These are phyloP conservation scores for Globisporangium middletonii DNA, from an alignment of 352 stramenopile species.

Conservation along the genomic window DNA sequence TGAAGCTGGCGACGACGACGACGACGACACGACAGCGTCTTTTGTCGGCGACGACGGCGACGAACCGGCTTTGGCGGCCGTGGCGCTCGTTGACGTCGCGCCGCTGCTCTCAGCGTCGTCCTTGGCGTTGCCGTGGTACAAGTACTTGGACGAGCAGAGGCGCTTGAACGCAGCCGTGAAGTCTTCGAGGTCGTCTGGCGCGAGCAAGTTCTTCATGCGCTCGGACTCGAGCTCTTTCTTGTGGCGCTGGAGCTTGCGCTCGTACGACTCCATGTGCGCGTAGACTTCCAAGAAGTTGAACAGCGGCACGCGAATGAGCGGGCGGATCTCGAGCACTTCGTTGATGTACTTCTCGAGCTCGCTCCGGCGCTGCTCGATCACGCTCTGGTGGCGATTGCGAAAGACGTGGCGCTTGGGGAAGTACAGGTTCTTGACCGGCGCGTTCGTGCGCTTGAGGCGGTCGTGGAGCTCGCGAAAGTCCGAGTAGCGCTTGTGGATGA, in stretches of 20 bases:
- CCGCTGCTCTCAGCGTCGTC: constrained; percentile 17
- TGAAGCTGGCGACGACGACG: constrained; percentile 19
- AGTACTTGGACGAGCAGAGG: constrained; percentile 79
- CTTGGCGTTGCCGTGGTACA: constrained; percentile 62
- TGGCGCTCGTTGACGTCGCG: constrained; percentile 10
- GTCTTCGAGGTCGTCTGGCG: constrained; percentile 52
- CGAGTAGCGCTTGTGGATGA: constrained; percentile 87
- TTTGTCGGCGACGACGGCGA: constrained; percentile 17
- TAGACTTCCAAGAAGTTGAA: constrained; percentile 89
- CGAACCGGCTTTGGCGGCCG: constrained; percentile 3
- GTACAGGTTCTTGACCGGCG: constrained; percentile 68
- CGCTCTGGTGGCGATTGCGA: constrained; percentile 73
- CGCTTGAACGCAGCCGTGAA: constrained; percentile 74
- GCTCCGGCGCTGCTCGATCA: constrained; percentile 80
- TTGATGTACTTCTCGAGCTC: constrained; percentile 88
- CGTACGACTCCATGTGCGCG: constrained; percentile 83
- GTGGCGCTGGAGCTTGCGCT: constrained; percentile 76
- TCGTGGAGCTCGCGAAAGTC: constrained; percentile 87
- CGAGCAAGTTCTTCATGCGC: constrained; percentile 83
- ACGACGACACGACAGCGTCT: constrained; percentile 35
- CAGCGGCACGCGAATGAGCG: constrained; percentile 77
- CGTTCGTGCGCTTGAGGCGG: constrained; percentile 70
- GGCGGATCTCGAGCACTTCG: constrained; percentile 73
- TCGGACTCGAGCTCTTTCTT: constrained; percentile 86
- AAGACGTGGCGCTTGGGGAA: constrained; percentile 88